These are phyloP conservation scores for Fomitopsis pinicola DNA, from an alignment of 1,284 basidiomycete genomes.

Conservation along the genomic window DNA sequence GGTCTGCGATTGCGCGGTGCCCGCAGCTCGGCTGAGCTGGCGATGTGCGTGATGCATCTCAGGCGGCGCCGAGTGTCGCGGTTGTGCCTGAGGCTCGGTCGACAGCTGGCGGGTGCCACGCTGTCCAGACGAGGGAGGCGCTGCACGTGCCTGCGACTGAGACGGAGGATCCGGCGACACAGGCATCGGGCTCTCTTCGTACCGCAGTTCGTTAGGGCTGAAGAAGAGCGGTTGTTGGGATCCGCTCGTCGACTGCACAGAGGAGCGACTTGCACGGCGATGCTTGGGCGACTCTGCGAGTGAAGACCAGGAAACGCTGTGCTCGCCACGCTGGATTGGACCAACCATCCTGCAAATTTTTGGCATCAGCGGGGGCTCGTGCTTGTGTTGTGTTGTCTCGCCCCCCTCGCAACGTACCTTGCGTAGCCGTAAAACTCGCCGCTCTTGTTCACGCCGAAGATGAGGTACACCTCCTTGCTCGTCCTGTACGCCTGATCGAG, in stretches of 20 bases:
- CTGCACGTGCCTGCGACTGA: neutral
- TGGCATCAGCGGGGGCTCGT: slow-evolving; percentile 1
- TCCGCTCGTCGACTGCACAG: slow-evolving; percentile 10
- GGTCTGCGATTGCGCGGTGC: slow-evolving; percentile 27
- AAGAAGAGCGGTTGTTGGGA: slow-evolving; percentile 26
- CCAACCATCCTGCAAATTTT: slow-evolving; percentile 53
- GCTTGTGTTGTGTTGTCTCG: neutral
- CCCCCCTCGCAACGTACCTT: slow-evolving; percentile 41
- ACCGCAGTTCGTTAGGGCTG: slow-evolving; percentile 36
- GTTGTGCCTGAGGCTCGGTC: neutral
- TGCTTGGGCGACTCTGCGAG: slow-evolving; percentile 34
- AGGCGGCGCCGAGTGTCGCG: slow-evolving; percentile 45
- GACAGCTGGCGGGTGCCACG: neutral
- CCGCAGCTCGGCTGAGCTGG: slow-evolving; percentile 26
- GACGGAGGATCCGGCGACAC: slow-evolving; percentile 14
- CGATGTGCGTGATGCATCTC: slow-evolving; percentile 39
- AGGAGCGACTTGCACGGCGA: slow-evolving; percentile 14
- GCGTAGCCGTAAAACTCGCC: slow-evolving; percentile 90
- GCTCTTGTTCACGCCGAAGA: slow-evolving; percentile 91
- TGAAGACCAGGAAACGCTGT: slow-evolving; percentile 57
- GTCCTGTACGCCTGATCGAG: slow-evolving; percentile 90
- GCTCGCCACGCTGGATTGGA: slow-evolving; percentile 47
- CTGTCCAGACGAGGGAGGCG: neutral
- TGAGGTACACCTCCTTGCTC: slow-evolving; percentile 79
- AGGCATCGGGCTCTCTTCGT: slow-evolving; percentile 34